These are phyloP conservation scores for Remersonia thermophila DNA, from an alignment of 2,329 filamentous ascomycete genomes.

Conservation along the genomic window DNA sequence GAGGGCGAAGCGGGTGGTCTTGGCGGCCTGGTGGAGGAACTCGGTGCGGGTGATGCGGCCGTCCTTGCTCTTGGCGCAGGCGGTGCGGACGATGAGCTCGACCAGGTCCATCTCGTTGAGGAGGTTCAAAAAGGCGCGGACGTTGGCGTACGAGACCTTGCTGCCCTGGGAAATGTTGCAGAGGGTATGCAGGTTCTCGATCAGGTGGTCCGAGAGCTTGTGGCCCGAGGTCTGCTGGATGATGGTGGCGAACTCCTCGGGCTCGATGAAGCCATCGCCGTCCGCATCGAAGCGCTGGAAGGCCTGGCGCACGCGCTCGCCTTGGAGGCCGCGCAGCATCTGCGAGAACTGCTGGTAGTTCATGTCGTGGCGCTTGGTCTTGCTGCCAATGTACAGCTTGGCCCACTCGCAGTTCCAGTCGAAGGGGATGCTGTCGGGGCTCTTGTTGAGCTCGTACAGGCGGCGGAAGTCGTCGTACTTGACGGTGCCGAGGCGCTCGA, in stretches of 20 bases:
- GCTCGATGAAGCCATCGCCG: constrained; percentile 87
- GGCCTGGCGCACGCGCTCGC: constrained; percentile 88
- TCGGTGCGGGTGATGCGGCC: constrained; percentile 90
- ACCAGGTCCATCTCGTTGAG: constrained; percentile 97
- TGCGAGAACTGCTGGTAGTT: constrained; percentile 96
- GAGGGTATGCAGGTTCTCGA: constrained; percentile 80
- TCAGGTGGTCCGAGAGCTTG: constrained; percentile 92
- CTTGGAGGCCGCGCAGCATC: constrained; percentile 92
- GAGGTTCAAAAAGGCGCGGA: constrained; percentile 95
- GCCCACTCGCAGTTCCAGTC: constrained; percentile 98
- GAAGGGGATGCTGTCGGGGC: constrained; percentile 74
- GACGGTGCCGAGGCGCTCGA: constrained; percentile 69
- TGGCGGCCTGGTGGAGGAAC: constrained; percentile 87
- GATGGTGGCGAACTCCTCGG: constrained; percentile 92
- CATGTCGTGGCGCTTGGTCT: constrained; percentile 77
- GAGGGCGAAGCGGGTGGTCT: constrained; percentile 82
- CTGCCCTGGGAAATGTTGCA: constrained; percentile 88
- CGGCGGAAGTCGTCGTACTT: constrained; percentile 82
- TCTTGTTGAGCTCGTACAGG: constrained; percentile 80
- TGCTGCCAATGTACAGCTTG: constrained; percentile 80
- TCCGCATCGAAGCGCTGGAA: constrained; percentile 88
- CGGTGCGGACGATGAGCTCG: constrained; percentile 82
- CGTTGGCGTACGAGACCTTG: constrained; percentile 96
- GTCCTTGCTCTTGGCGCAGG: constrained; percentile 69
- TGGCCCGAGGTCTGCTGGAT: constrained; percentile 85